Evolutionary conservation across 2,329 filamentous ascomycete genomes (phyloP), one percentile per base, ranked within the genome.

Genomic region (Coleophoma crateriformis): DNA sequence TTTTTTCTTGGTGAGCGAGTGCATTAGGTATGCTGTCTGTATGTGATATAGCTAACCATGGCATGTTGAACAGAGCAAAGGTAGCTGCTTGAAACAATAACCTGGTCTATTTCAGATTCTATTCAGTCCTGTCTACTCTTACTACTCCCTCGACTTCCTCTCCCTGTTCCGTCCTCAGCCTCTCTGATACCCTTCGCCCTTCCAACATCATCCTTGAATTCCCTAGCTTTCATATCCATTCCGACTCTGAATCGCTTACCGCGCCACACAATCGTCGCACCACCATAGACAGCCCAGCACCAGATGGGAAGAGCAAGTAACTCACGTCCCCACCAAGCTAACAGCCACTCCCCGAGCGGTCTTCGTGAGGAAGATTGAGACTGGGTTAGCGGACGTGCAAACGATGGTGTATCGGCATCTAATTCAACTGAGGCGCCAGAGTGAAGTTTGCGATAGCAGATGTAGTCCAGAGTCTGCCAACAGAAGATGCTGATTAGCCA

Each of bases 221-320:
- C 81, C 56, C 81, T 75, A 22, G 95, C 92, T 46, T 84, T 88
- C 76, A 92, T 92, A 65, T 97, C 88, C 58, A 89, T 77, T 1
- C 85, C 82, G 1, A 97, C 91, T 60, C 79, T 81, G 65, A 97
- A 97, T 27, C 74, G 78, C 61, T 84, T 85, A 0, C 91, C 92
- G 49, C 94, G 76, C 95, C 94, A 99, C 47, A 81, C 81, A 0
- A 99, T 89, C 0, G 84, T 92, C 2, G 87, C 82, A 0, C 94
- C 94, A n/a, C 92, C 85, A 58, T 89, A 81, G 17, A 96, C 88
- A 1, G 94, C 94, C 81, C 86, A 90, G 0, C 82, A 72, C 94
- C 94, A 99, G 51, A 99, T 86, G 0, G 91, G 91, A 42, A 96
- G 72, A 0, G 94, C 91, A 8, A 96, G 73, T 0, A 81, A 56